Conservation (phyloP, 768 basidiomycete genomes). For the Lactarius sanguifluus region DNA sequence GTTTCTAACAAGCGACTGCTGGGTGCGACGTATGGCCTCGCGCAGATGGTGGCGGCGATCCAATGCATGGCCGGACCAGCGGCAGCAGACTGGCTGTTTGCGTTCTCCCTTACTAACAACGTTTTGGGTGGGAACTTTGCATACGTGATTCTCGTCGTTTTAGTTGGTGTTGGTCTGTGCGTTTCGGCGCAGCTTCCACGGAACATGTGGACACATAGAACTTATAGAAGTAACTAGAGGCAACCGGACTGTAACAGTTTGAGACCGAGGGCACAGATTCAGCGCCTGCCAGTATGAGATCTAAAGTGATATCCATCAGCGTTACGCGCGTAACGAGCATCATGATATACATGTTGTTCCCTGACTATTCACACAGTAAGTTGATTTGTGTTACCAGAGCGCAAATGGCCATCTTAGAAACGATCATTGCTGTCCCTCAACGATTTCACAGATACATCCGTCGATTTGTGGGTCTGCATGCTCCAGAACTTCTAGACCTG, state of each 20-base stretch:
- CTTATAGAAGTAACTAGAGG: not conserved
- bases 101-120: conserved; percentile 50
- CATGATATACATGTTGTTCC: no score
- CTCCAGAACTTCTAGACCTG: no score
- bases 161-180: not conserved
- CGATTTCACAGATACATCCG: no score
- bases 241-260: no score
- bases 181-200: conserved; percentile 2
- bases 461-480: no score
- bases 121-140: not conserved
- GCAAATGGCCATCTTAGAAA: no score
- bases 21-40: conserved; percentile 64
- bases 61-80: conserved; percentile 52
- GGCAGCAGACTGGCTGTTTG: conserved; percentile 60
- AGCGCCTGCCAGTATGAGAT: no score
- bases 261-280: not conserved
- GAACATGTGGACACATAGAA: not conserved
- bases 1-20: conserved; percentile 62
- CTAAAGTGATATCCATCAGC: no score
- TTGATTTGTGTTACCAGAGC: no score
- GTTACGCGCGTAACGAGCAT: no score
- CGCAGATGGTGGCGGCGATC: conserved; percentile 40
- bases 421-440: no score
- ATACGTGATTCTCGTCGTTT: not conserved
- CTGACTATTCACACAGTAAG: no score